Evolutionary conservation across 2,329 filamentous ascomycete genomes (phyloP).

Genomic region (Hyphodiscus sp.): DNA sequence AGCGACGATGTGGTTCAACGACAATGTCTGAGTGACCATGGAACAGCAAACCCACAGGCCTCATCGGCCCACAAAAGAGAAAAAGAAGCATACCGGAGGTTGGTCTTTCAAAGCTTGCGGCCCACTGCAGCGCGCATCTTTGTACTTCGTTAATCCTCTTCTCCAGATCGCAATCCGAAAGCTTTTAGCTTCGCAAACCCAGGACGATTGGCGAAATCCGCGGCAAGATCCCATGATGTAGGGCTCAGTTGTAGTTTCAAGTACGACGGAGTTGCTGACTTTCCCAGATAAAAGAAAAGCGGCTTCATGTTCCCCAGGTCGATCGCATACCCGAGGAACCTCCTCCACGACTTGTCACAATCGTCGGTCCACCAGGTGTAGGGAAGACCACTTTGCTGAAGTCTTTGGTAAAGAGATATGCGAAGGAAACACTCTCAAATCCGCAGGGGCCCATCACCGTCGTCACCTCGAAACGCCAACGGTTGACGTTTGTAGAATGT

Average conservation of each 20-base stretch:
- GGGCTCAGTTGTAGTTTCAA: conserved; percentile 9
- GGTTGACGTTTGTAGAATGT: conserved; percentile 92
- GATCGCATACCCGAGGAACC: conserved; percentile 94
- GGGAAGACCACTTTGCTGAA: conserved; percentile 96
- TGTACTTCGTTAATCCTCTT: not conserved
- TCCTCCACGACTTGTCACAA: conserved; percentile 84
- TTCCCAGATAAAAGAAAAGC: conserved; percentile 80
- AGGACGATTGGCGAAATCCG: conserved; percentile 32
- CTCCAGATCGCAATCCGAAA: conserved; percentile 30
- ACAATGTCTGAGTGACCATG: conserved; percentile 42
- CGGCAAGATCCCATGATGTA: conserved; percentile 49
- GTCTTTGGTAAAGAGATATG: conserved; percentile 86
- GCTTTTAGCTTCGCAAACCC: conserved; percentile 32
- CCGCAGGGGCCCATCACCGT: conserved; percentile 91
- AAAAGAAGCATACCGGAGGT: conserved; percentile 69
- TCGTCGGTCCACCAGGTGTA: conserved; percentile 90
- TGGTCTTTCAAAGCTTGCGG: conserved; percentile 15
- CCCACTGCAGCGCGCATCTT: too few relatives aligned
- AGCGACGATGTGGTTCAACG: not conserved
- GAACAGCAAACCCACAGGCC: conserved; percentile 79
- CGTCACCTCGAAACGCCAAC: conserved; percentile 91
- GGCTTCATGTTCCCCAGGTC: conserved; percentile 91
- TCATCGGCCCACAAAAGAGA: conserved; percentile 83
- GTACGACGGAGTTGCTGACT: conserved; percentile 6
- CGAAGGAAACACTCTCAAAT: conserved; percentile 87